Evolutionary conservation across 768 basidiomycete species (phyloP).

Genomic region (Russula dissimulans): DNA sequence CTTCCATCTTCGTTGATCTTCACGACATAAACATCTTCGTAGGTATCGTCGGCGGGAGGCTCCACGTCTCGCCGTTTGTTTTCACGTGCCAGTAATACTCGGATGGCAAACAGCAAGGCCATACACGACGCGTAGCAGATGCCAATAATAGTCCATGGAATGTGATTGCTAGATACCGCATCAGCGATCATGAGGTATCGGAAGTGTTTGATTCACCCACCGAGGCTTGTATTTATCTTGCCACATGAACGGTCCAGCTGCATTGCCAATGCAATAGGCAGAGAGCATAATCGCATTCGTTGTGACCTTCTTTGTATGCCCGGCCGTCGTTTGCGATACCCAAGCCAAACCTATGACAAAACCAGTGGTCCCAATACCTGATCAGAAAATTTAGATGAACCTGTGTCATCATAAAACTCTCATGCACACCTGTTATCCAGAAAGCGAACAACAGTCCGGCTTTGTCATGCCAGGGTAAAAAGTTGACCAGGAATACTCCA

Average conservation of each 20-base stretch:
- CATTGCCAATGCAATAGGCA: slow-evolving; percentile 60
- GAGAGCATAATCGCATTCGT: slow-evolving; percentile 64
- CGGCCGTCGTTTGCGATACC: slow-evolving; percentile 56
- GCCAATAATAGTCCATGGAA: slow-evolving; percentile 74
- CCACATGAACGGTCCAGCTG: slow-evolving; percentile 76
- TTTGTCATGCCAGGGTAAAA: slow-evolving; percentile 56
- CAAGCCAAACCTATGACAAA: slow-evolving; percentile 56
- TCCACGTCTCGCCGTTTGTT: slow-evolving; percentile 58
- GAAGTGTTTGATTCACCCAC: slow-evolving; percentile 28
- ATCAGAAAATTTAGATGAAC: neutral
- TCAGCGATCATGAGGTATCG: neutral
- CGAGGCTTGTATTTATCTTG: slow-evolving; percentile 55
- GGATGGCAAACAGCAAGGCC: slow-evolving; percentile 38
- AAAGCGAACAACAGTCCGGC: slow-evolving; percentile 53
- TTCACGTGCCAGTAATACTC: slow-evolving; percentile 45
- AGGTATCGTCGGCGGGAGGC: slow-evolving; percentile 39
- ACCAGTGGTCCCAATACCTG: slow-evolving; percentile 44
- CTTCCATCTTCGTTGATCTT: slow-evolving; percentile 42
- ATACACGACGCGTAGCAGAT: slow-evolving; percentile 52
- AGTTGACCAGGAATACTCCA: slow-evolving; percentile 52
- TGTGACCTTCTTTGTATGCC: slow-evolving; percentile 66
- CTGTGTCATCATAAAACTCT: neutral
- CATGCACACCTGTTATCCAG: slow-evolving; percentile 41
- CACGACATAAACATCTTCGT: slow-evolving; percentile 56
- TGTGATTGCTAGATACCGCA: slow-evolving; percentile 44